Evolutionary conservation across 768 basidiomycete species (phyloP).

Genomic region (Hericium coralloides): DNA sequence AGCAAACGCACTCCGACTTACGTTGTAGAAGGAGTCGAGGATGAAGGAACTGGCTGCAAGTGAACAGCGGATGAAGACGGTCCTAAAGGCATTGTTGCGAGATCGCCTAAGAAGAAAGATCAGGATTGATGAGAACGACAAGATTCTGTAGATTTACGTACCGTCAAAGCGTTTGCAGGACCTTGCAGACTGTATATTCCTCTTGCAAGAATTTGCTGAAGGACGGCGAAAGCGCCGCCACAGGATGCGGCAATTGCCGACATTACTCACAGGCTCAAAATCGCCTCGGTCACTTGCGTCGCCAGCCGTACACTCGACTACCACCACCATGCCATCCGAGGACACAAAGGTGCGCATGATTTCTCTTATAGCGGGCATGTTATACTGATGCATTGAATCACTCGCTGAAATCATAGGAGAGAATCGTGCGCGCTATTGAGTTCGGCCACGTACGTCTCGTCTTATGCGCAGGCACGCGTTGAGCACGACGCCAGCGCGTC

Average conservation of each 20-base stretch:
- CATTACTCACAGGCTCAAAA: slow-evolving; percentile 18
- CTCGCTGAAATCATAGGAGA: slow-evolving; percentile 43
- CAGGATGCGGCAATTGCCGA: slow-evolving; percentile 19
- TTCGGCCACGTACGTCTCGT: slow-evolving; percentile 59
- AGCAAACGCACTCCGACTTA: slow-evolving; percentile 15
- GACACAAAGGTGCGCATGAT: slow-evolving; percentile 65
- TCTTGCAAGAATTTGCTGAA: not conserved
- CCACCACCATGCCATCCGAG: slow-evolving; percentile 71
- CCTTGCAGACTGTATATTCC: not conserved
- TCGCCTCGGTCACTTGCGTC: slow-evolving; percentile 4
- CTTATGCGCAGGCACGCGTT: not conserved
- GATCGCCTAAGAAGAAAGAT: not conserved
- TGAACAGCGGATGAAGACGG: slow-evolving; percentile 37
- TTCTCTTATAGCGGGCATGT: not conserved
- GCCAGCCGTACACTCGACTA: not conserved
- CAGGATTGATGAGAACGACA: no score
- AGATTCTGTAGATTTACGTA: no score
- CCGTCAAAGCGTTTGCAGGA: not conserved
- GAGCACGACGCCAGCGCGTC: no score
- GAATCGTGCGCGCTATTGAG: slow-evolving; percentile 74
- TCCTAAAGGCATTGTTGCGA: slow-evolving; percentile 37
- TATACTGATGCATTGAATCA: not conserved
- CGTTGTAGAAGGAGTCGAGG: slow-evolving; percentile 23
- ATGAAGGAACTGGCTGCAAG: slow-evolving; percentile 25
- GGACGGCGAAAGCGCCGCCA: slow-evolving; percentile 4